phyloP scores from a whole-genome alignment of 139 green algal species.

The Chlamydomonas sp. region DNA sequence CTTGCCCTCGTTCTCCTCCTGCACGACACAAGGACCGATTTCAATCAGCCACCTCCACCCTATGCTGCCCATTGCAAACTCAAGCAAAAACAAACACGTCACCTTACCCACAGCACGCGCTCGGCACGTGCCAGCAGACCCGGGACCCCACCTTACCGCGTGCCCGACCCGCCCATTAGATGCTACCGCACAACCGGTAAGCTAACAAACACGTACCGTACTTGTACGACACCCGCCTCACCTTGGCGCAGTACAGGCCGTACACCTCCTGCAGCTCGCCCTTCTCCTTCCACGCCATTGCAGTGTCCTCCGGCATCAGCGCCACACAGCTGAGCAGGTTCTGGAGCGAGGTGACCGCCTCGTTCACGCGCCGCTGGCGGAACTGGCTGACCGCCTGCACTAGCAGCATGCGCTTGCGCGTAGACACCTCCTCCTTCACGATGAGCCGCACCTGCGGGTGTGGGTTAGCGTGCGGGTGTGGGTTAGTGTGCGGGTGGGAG shows the following conservation, averaged over 20 bases:
- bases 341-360: slow-evolving; percentile 15
- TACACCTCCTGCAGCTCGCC: slow-evolving; percentile 91
- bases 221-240: not conserved
- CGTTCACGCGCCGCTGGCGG: slow-evolving; percentile 32
- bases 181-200: too few relatives aligned
- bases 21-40: not conserved
- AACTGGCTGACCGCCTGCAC: slow-evolving; percentile 73
- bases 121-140: not conserved
- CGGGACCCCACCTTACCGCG: too few relatives aligned
- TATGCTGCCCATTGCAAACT: too few relatives aligned
- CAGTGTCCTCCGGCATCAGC: slow-evolving; percentile 64
- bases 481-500: not conserved
- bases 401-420: slow-evolving; percentile 80
- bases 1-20: slow-evolving; percentile 28
- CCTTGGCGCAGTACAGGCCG: slow-evolving; percentile 68
- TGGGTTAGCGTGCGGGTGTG: not conserved
- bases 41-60: too few relatives aligned
- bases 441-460: slow-evolving; percentile 58
- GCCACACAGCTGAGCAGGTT: slow-evolving; percentile 58
- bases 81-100: too few relatives aligned
- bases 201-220: not conserved
- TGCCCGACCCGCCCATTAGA: too few relatives aligned
- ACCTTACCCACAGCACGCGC: too few relatives aligned
- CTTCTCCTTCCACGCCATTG: slow-evolving; percentile 72
- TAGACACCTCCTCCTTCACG: slow-evolving; percentile 66